phyloP scores from a whole-genome alignment of 495 filamentous ascomycete species.

The Friedmanniomyces simplex region DNA sequence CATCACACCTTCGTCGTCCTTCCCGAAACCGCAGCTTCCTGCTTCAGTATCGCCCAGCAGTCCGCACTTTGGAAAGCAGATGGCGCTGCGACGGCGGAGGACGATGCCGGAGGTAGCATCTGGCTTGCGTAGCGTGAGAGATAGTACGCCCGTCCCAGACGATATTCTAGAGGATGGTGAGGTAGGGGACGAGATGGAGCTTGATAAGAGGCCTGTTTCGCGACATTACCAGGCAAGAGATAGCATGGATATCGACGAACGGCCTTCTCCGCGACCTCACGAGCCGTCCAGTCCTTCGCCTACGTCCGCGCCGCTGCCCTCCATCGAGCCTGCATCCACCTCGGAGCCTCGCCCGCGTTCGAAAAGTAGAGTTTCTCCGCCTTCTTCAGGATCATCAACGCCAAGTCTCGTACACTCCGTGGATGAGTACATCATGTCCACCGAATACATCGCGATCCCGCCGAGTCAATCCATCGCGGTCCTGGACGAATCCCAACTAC shows the following conservation, averaged over 20 bases:
- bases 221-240: no score
- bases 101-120: background rate
- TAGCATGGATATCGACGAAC: no score
- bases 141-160: background rate
- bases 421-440: background rate
- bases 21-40: background rate
- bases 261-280: background rate
- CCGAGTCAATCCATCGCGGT: background rate
- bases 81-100: background rate
- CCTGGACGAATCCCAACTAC: background rate
- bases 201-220: no score
- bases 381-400: background rate
- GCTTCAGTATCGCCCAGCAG: background rate
- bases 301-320: background rate
- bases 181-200: no score
- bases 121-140: background rate
- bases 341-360: background rate
- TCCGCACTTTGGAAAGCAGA: background rate
- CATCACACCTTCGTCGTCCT: background rate
- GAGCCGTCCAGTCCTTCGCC: background rate
- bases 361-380: background rate
- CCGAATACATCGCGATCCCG: background rate
- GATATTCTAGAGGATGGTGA: no score
- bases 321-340: background rate
- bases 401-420: background rate